Percentiles rank a stretch among this genome's conserved stretches.
Conservation (phyloP, 2,329 filamentous ascomycete genomes). For the Chaetomiaceae sp. region DNA sequence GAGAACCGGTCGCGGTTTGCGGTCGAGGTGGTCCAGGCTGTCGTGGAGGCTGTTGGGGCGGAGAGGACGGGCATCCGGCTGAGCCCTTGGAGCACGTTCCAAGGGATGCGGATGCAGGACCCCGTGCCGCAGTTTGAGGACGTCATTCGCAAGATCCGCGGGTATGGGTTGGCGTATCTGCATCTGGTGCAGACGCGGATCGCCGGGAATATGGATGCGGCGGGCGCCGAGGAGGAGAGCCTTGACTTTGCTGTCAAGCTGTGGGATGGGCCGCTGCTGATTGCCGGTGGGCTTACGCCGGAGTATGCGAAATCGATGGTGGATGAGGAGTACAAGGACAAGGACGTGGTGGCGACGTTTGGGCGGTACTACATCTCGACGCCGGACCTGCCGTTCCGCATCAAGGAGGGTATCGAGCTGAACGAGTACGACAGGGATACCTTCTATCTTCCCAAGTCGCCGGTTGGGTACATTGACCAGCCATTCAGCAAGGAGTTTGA, state of each 20-base stretch:
- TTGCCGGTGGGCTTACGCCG: slow-evolving; percentile 30
- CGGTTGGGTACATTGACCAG: slow-evolving; percentile 38
- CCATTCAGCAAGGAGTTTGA: slow-evolving; percentile 33
- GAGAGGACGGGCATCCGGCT: slow-evolving; percentile 48
- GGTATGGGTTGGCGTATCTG: slow-evolving; percentile 47
- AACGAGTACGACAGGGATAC: slow-evolving; percentile 34
- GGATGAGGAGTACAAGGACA: slow-evolving; percentile 28
- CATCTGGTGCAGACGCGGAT: slow-evolving; percentile 49
- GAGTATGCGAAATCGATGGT: slow-evolving; percentile 26
- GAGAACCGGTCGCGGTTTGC: slow-evolving; percentile 48
- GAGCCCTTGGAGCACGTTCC: slow-evolving; percentile 50
- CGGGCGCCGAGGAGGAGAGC: slow-evolving; percentile 18
- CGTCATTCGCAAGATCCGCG: slow-evolving; percentile 17
- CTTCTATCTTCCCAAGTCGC: slow-evolving; percentile 36
- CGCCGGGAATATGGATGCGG: background rate
- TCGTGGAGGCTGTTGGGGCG: slow-evolving; percentile 37
- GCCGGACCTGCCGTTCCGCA: slow-evolving; percentile 41
- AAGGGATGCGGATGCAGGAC: slow-evolving; percentile 24
- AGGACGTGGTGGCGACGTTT: slow-evolving; percentile 34
- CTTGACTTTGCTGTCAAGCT: slow-evolving; percentile 30
- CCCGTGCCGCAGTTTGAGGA: slow-evolving; percentile 22
- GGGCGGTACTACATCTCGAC: slow-evolving; percentile 42
- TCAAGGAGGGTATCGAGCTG: slow-evolving; percentile 36
- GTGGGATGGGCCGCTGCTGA: slow-evolving; percentile 31
- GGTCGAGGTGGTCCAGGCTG: slow-evolving; percentile 48